Conservation (phyloP, 1,284 basidiomycete genomes). For the Crepidotus sp. region DNA sequence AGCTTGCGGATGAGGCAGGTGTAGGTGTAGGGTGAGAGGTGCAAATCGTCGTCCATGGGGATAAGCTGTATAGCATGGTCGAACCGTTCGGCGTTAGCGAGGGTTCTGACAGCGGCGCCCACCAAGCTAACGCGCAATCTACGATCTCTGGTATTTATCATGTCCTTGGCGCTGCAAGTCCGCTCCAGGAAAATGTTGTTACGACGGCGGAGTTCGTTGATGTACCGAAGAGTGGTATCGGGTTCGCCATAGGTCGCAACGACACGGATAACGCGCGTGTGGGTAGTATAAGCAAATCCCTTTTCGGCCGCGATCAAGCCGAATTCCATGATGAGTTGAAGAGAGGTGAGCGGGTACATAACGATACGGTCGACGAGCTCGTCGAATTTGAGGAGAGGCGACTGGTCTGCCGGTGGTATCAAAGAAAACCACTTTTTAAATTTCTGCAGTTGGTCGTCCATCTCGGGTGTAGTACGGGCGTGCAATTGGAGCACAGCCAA, state of each 20-base stretch:
- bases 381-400: conserved; percentile 17
- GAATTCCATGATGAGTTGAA: conserved; percentile 22
- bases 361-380: conserved; percentile 18
- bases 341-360: conserved; percentile 15
- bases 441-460: conserved; percentile 14
- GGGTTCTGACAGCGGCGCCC: conserved; percentile 16
- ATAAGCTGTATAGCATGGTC: conserved; percentile 29
- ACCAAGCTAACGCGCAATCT: conserved; percentile 13
- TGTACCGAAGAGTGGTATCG: conserved; percentile 22
- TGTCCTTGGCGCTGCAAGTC: too few relatives aligned
- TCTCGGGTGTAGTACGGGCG: conserved; percentile 19
- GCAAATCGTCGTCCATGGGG: conserved; percentile 21
- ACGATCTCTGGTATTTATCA: neutral
- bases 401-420: conserved; percentile 24
- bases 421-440: conserved; percentile 34
- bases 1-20: conserved; percentile 20
- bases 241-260: conserved; percentile 26
- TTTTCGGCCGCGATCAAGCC: conserved; percentile 23
- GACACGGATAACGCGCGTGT: conserved; percentile 21
- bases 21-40: conserved; percentile 22
- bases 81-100: conserved; percentile 24
- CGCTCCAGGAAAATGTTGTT: conserved; percentile 7
- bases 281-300: conserved; percentile 24
- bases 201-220: conserved; percentile 20
- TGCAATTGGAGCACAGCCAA: conserved; percentile 19